These are phyloP conservation scores for Epipyxis sp. DNA, from an alignment of 108 stramenopile species.

Conservation along the genomic window DNA sequence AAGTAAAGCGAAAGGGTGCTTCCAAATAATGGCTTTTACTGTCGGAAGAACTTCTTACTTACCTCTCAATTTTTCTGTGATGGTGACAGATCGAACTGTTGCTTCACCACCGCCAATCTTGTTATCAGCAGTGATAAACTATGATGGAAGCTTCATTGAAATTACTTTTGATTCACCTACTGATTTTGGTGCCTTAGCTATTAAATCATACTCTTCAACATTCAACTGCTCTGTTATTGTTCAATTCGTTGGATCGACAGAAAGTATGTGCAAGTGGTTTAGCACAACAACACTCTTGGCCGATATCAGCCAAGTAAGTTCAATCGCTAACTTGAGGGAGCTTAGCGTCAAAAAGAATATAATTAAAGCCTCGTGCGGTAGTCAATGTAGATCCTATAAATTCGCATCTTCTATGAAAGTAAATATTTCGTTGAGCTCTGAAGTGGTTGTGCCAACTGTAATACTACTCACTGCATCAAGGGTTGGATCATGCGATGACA, in stretches of 20 bases:
- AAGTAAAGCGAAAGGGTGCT: neutral
- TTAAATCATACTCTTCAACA: neutral
- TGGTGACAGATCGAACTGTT: neutral
- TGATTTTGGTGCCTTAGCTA: neutral
- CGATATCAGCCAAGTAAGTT: too few relatives aligned
- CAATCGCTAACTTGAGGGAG: too few relatives aligned
- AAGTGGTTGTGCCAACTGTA: neutral
- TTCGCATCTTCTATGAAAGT: neutral
- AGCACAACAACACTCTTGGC: neutral
- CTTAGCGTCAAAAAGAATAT: too few relatives aligned
- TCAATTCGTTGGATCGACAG: neutral
- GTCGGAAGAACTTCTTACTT: neutral
- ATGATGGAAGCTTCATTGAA: neutral
- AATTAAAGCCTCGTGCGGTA: too few relatives aligned
- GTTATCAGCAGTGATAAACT: neutral
- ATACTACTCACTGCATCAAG: neutral
- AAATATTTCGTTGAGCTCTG: neutral
- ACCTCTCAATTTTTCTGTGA: neutral
- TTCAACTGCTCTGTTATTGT: neutral
- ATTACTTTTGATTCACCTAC: neutral
- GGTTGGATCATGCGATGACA: neutral
- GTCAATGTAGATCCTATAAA: too few relatives aligned
- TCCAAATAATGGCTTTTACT: neutral
- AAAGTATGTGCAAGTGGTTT: neutral
- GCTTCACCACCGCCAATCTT: neutral